A percentile compares a stretch with the other conserved stretches of the same genome.
Conservation (phyloP, 129 eudicot species). For the Helichrysum umbraculigerum region DNA sequence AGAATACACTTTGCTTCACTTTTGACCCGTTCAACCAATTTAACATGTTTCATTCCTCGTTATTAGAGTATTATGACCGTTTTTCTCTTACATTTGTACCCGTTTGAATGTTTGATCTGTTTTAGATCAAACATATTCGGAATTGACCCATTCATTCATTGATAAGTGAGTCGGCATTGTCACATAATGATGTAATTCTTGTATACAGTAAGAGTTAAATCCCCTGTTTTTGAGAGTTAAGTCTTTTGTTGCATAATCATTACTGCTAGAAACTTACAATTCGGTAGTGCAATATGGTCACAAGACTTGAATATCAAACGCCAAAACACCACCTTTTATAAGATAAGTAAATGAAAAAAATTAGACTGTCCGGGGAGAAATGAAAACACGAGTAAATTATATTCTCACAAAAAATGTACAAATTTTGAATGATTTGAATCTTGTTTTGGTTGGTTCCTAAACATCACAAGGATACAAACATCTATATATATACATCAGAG, state of each 20-base stretch:
- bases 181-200: not conserved
- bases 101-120: not conserved
- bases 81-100: not conserved
- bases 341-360: not conserved
- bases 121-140: not conserved
- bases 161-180: not conserved
- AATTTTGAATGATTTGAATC: constrained; percentile 14
- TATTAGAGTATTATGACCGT: not conserved
- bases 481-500: constrained; percentile 26
- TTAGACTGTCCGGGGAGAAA: not conserved
- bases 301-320: not conserved
- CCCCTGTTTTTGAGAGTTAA: not conserved
- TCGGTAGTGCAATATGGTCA: not conserved
- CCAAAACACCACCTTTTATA: not conserved
- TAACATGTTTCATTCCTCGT: not conserved
- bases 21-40: not conserved
- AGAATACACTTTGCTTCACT: no score
- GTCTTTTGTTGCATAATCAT: no score
- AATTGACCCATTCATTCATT: not conserved
- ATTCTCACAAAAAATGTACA: constrained; percentile 19
- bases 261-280: no score
- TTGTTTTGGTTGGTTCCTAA: constrained; percentile 28
- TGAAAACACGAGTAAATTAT: constrained; percentile 12
- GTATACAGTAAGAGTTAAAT: not conserved
- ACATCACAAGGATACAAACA: constrained; percentile 36